phyloP scores from a whole-genome alignment of 768 basidiomycete species.

The Coprinopsis cinerea region DNA sequence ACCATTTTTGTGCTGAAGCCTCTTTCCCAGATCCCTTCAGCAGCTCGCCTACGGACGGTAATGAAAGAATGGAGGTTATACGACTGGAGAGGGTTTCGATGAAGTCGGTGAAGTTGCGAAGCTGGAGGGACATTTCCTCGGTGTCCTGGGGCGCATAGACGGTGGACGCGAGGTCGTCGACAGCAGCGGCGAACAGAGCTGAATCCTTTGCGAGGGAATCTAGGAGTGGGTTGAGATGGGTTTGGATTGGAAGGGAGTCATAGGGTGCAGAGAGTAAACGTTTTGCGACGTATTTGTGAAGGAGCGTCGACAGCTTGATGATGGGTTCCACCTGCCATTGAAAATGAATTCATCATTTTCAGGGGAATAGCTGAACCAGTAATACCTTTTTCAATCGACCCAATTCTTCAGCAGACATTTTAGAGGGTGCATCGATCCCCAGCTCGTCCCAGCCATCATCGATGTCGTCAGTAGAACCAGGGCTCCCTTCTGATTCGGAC shows the following conservation, averaged over 20 bases:
- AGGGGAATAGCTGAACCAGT: neutral
- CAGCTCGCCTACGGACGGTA: slow-evolving; percentile 23
- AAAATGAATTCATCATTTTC: slow-evolving; percentile 2
- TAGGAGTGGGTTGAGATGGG: slow-evolving; percentile 26
- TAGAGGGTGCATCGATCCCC: slow-evolving; percentile 40
- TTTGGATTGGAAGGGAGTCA: slow-evolving; percentile 13
- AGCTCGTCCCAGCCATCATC: slow-evolving; percentile 67
- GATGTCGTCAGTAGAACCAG: slow-evolving; percentile 25
- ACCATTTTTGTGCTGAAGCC: slow-evolving; percentile 48
- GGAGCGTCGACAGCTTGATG: slow-evolving; percentile 50
- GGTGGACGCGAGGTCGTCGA: slow-evolving; percentile 64
- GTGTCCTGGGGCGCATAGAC: slow-evolving; percentile 60
- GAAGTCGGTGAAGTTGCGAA: slow-evolving; percentile 31
- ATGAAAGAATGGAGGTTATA: slow-evolving; percentile 19
- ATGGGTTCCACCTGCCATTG: slow-evolving; percentile 47
- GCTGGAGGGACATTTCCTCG: slow-evolving; percentile 31
- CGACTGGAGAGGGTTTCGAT: slow-evolving; percentile 31
- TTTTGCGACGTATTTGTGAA: slow-evolving; percentile 56
- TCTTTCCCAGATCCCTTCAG: slow-evolving; percentile 22
- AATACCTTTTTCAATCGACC: slow-evolving; percentile 53
- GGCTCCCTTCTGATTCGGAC: slow-evolving; percentile 30
- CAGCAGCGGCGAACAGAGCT: slow-evolving; percentile 41
- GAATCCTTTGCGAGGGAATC: slow-evolving; percentile 50
- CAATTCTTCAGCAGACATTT: slow-evolving; percentile 45
- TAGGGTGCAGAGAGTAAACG: slow-evolving; percentile 37